These are phyloP conservation scores for Penicillium sp. DNA, from an alignment of 2,329 filamentous ascomycete species.

Conservation along the genomic window DNA sequence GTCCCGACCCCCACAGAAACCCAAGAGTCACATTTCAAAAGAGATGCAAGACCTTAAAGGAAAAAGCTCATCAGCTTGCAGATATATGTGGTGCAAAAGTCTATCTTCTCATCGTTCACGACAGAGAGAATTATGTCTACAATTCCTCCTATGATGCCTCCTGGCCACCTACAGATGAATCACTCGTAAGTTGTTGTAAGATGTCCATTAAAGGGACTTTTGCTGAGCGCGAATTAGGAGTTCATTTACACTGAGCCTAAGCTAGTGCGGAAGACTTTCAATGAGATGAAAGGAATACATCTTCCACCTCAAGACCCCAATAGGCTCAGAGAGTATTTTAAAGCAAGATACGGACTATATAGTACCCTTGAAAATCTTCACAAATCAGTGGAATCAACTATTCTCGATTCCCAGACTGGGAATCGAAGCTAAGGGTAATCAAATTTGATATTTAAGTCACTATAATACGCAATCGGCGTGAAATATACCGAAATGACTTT, in stretches of 20 bases:
- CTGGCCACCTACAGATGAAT: not conserved
- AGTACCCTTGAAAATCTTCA: not conserved
- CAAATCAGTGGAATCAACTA: not conserved
- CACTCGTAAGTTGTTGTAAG: not conserved
- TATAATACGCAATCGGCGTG: not conserved
- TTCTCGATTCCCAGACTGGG: not conserved
- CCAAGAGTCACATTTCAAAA: not conserved
- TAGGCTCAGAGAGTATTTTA: not conserved
- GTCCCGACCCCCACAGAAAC: not conserved
- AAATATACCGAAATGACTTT: not conserved
- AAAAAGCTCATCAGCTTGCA: not conserved
- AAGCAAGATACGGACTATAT: not conserved
- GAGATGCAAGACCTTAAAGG: not conserved
- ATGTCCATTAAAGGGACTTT: not conserved
- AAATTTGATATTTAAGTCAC: not conserved
- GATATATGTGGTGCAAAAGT: not conserved
- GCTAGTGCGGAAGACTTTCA: not conserved
- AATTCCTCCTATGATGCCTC: not conserved
- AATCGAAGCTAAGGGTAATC: not conserved
- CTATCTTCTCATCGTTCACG: not conserved
- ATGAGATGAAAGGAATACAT: not conserved
- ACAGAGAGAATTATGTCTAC: not conserved
- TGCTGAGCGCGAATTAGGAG: not conserved
- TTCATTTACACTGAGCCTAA: not conserved
- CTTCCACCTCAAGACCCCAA: not conserved